Conservation (phyloP, 495 filamentous ascomycete species). For the Hamigera avellanea region DNA sequence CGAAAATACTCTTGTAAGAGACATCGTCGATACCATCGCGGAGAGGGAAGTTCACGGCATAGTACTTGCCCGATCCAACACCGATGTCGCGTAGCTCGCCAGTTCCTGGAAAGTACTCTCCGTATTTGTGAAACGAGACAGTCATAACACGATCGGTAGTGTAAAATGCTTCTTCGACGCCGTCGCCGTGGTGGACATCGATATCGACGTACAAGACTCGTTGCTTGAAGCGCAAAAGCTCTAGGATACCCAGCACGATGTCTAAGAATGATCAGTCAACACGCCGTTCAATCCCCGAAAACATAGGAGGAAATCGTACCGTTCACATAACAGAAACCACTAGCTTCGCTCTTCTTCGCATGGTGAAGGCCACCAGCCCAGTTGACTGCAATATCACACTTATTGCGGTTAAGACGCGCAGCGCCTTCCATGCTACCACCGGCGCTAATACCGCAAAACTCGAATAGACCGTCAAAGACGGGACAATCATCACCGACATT, state of each 20-base stretch:
- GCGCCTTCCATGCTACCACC: conserved; percentile 97
- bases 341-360: conserved; percentile 93
- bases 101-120: conserved; percentile 96
- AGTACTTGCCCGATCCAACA: conserved; percentile 84
- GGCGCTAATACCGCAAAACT: conserved; percentile 96
- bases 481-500: conserved; percentile 98
- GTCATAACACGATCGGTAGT: conserved; percentile 98
- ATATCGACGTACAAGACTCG: conserved; percentile 97
- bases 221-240: conserved; percentile 87
- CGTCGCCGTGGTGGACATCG: conserved; percentile 96
- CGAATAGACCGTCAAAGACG: conserved; percentile 94
- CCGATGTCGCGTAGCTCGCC: conserved; percentile 93
- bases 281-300: conserved; percentile 1
- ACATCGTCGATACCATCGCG: conserved; percentile 91
- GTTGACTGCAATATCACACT: conserved; percentile 95
- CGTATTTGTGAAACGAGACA: conserved; percentile 96
- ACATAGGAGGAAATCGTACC: conserved; percentile 39
- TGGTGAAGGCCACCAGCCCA: conserved; percentile 98
- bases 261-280: conserved; percentile 38
- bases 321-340: conserved; percentile 97
- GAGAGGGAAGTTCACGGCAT: conserved; percentile 92
- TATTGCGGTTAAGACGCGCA: conserved; percentile 78
- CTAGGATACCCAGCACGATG: conserved; percentile 91
- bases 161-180: conserved; percentile 96
- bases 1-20: conserved; percentile 90